Base-by-base conservation (phyloP, 257 asterid genomes). In the Ballota nigra region DNA sequence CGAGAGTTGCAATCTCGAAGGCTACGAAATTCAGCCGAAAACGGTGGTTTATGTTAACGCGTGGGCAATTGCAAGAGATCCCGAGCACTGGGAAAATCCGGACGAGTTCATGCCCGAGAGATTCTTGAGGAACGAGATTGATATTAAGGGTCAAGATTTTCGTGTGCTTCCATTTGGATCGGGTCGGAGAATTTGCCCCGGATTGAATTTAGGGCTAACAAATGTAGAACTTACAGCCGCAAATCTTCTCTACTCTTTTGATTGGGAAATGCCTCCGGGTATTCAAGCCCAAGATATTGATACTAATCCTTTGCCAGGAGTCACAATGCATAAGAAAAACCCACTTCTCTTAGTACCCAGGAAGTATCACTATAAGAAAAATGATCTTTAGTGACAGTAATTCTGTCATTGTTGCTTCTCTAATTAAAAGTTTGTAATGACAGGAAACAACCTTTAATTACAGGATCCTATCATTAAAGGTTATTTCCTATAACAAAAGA, bases 141-240 rank as follows among this genome's bases (percentile, higher is more conserved):
- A 47, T 20, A 23, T 57, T 11, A 86, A 78, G 23, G 92, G 85
- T 0, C 82, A 84, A 16, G 69, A 84, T 38, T 82, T 53, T 16
- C 78, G 76, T 77, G 52, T 77, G 28, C 28, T 82, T 13, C 88
- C 89, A 8, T 86, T 82, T 19, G 92, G 87, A 0, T 79, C 86
- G 0, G 84, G 89, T 1, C 31, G 86, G 51, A 57, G 92, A 52
- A 66, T 70, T 8, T 86, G 87, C 33, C 79, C 78, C 0, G 84
- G 81, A 4, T 18, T 84, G 77, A 57, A 77, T 0, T 68, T 84
- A 13, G 88, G 79, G 5, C 68, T 57, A 70, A 24, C 78, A 78
- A 36, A 82, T 82, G 88, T 71, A 71, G 49, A 79, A 79, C 66
- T 70, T 78, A 57, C 63, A 1, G 19, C 23, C 0, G 55, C 55